phyloP scores from a whole-genome alignment of 768 basidiomycete species.

The Suillus luteus region DNA sequence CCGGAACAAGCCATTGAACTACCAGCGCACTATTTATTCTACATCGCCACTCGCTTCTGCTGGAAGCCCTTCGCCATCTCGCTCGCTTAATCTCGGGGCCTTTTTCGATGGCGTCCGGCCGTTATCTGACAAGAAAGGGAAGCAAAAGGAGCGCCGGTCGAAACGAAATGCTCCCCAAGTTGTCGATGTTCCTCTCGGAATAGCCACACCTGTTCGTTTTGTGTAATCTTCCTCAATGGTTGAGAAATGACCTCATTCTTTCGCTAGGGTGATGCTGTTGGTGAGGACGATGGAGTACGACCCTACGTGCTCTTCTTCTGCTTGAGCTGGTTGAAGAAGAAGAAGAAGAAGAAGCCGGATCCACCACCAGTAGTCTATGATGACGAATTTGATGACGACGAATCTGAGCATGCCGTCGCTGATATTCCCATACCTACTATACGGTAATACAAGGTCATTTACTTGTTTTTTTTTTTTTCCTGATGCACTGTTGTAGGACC shows the following conservation, averaged over 20 bases:
- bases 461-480: too few species aligned
- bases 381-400: too few species aligned
- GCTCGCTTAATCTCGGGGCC: not conserved
- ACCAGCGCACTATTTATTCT: not conserved
- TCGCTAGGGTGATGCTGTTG: not conserved
- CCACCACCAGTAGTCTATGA: too few species aligned
- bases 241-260: not conserved
- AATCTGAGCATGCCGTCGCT: too few species aligned
- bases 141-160: not conserved
- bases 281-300: not conserved
- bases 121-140: not conserved
- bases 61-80: not conserved
- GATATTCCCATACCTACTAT: not conserved
- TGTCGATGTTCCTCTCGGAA: not conserved
- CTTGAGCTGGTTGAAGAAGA: too few species aligned
- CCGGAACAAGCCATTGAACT: not conserved
- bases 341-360: too few species aligned
- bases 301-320: not conserved
- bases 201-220: too few species aligned
- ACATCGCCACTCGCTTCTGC: not conserved
- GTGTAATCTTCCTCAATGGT: too few species aligned
- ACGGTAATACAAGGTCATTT: not conserved
- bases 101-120: not conserved
- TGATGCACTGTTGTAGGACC: not conserved
- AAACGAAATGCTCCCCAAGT: not conserved